A percentile compares a stretch with the other conserved stretches of the same genome.
Conservation (phyloP, 352 stramenopile species). For the Thraustotheca clavata region DNA sequence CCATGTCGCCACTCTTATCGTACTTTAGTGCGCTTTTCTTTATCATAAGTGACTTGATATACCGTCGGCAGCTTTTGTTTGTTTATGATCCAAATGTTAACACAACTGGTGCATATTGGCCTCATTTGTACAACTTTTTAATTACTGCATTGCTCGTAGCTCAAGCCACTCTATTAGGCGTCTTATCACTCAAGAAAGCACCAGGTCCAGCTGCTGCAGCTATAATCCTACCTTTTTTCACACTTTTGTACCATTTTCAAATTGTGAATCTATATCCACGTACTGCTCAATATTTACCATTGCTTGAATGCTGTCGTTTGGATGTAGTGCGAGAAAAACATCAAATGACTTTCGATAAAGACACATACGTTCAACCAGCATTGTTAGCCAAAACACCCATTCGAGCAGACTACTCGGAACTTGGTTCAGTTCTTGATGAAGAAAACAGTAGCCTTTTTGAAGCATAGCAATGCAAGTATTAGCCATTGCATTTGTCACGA, state of each 20-base stretch:
- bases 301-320: conserved; percentile 67
- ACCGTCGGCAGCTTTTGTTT: conserved; percentile 55
- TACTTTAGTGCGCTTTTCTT: conserved; percentile 75
- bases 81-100: conserved; percentile 55
- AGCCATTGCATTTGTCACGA: no score
- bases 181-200: conserved; percentile 72
- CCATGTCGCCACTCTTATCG: conserved; percentile 66
- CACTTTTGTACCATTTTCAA: conserved; percentile 61
- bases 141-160: conserved; percentile 60
- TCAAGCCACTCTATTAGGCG: conserved; percentile 64
- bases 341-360: not conserved
- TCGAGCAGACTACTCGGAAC: not conserved
- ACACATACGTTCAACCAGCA: conserved; percentile 11
- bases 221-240: conserved; percentile 64
- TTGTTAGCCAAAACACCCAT: not conserved
- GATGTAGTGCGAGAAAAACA: conserved; percentile 36
- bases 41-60: conserved; percentile 51
- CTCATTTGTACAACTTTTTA: conserved; percentile 63
- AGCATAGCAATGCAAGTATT: no score
- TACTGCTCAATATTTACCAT: conserved; percentile 51
- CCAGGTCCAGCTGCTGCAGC: conserved; percentile 44
- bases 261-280: conserved; percentile 56
- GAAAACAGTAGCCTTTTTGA: not conserved
- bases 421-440: not conserved
- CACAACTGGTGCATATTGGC: conserved; percentile 64